Evolutionary conservation across 2,329 filamentous ascomycete species (phyloP), one percentile per base, ranked within the genome.

Genomic region (Hymenoscyphus linearis): DNA sequence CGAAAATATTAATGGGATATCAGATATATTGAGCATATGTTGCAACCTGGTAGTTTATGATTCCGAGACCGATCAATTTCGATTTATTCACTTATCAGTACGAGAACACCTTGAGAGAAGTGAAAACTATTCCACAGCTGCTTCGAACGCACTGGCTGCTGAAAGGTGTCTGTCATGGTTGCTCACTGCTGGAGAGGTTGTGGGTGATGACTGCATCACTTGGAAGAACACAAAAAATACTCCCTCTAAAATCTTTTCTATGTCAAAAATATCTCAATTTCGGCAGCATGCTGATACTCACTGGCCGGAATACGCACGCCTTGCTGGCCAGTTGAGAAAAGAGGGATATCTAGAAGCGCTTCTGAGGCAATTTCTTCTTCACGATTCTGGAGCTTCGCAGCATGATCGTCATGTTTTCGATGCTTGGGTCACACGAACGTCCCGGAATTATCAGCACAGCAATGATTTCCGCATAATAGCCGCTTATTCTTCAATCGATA

Each of bases 31-130:
- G n/a, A 53, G 31, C 22, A 59, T 59, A 10, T 59, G 57, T 40
- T 53, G 57, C 25, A 59, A 59, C 18, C 26, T 59, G 16, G 57
- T 59, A 1, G 13, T 53, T 5, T 53, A 53, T 18, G 57, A 59
- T 34, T n/a, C 12, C 1, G 57, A 53, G 14, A 27, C 22, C 14
- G 47, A 54, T 16, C 16, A n/a, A 40, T 59, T 59, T 27, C 47
- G 50, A 53, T 59, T 59, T 31, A 47, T 34, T 4, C 57, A 59
- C 44, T 59, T 59, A 18, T 59, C 57, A n/a, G 57, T 59, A 26
- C 57, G 47, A 26, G 57, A 59, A 37, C 26, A 59, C 34, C 47
- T 59, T 22, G 44, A 59, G n/a, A 7, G 13, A 5, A 18, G 16
- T 3, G 35, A 44, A n/a, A 13, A 4, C 12, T 57, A 44, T 26